Base-by-base conservation (phyloP, 2,329 filamentous ascomycete genomes). In the Metarhizium brunneum region DNA sequence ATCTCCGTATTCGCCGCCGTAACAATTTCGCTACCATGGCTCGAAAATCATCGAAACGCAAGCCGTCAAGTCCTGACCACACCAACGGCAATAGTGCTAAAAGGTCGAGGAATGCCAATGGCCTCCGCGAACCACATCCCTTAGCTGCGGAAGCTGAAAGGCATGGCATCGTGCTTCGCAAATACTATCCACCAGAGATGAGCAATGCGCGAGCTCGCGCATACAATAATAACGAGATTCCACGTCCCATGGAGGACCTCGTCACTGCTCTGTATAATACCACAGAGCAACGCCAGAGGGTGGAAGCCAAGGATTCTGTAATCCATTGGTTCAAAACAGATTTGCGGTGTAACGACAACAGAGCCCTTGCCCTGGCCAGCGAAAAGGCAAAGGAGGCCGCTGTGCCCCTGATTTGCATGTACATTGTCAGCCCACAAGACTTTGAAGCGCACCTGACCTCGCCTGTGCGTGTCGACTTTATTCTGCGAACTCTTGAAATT, bases 301-400 rank as follows among this genome's bases (percentile, higher is more conserved):
- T 87, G 13, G 59, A 71, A 1, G 72, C 78, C 0, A 80, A 81
- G 35, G 73, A 81, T 30, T 82, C 85, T 0, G 86, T 95, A 0
- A 81, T 95, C 0, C 89, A 95, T 70, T 96, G 91, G 91, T 96
- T 92, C 75, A 95, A 94, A 71, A 84, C 82, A 64, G 92, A 96
- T 67, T 71, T 95, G 52, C 80, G 91, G 2, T 76, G 80, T 2
- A 69, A 72, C 0, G 92, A 96, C 68, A 96, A 95, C 67, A 86
- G 81, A 8, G 82, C 82, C 0, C 69, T 96, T 29, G 78, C 80
- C 38, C 70, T 84, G 58, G 91, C 91, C 0, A 84, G 81, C 55
- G 72, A 83, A 56, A 73, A 71, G 56, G 89, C 90, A 1, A 84
- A 82, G 56, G 78, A 83, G 42, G 77, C 82, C n/a, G 79, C 80